Percentiles rank a stretch among this genome's conserved stretches.
Conservation (phyloP, 352 stramenopile species). For the Pythium sp. region DNA sequence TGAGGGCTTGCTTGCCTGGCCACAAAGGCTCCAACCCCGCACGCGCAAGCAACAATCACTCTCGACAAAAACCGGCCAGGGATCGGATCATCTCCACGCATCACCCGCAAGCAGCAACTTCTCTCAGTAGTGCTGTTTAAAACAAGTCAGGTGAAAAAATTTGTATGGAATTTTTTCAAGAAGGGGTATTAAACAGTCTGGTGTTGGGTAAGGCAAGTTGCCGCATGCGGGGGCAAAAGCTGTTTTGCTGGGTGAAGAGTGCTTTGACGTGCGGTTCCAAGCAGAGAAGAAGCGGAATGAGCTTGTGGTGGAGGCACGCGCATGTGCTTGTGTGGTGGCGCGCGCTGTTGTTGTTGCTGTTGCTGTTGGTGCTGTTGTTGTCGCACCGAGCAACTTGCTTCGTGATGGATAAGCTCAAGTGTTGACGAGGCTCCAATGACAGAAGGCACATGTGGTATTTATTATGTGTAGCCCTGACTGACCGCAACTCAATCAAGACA, state of each 20-base stretch:
- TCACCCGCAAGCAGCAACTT: neutral
- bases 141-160: neutral
- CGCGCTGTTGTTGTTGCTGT: neutral
- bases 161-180: neutral
- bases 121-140: neutral
- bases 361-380: neutral
- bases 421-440: neutral
- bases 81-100: neutral
- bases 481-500: neutral
- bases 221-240: neutral
- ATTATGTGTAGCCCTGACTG: neutral
- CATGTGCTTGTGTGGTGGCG: neutral
- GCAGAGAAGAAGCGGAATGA: slow-evolving; percentile 11
- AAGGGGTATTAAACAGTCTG: neutral
- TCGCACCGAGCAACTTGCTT: neutral
- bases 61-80: neutral
- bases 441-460: neutral
- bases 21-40: neutral
- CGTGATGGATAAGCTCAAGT: neutral
- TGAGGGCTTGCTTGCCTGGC: neutral
- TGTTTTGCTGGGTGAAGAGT: slow-evolving; percentile 5
- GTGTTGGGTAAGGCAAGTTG: neutral
- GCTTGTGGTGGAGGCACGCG: slow-evolving; percentile 8
- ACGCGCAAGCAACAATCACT: neutral
- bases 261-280: slow-evolving; percentile 5